phyloP scores from a whole-genome alignment of 768 basidiomycete species.

The Coprinopsis sp. region DNA sequence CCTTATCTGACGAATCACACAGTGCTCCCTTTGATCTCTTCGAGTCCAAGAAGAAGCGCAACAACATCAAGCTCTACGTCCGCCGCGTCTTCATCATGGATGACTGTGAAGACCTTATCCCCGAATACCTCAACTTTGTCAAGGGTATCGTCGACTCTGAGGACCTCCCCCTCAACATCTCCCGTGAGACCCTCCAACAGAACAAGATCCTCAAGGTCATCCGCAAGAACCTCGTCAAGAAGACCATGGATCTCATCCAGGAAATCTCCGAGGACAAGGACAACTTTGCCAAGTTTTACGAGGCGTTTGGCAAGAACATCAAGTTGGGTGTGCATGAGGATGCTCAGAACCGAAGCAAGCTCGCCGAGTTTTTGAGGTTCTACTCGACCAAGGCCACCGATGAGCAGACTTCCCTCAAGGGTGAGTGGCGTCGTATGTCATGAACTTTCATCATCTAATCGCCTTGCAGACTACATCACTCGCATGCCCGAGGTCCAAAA shows the following conservation, averaged over 20 bases:
- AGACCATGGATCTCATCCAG: slow-evolving; percentile 87
- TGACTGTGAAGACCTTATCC: slow-evolving; percentile 98
- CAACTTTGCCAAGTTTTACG: slow-evolving; percentile 95
- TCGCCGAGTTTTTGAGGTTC: slow-evolving; percentile 99
- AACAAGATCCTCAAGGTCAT: slow-evolving; percentile 99
- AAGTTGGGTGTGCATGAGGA: slow-evolving; percentile 99
- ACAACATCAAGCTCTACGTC: slow-evolving; percentile 99
- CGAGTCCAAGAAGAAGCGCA: slow-evolving; percentile 99
- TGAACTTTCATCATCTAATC: neutral
- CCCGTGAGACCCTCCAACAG: slow-evolving; percentile 98
- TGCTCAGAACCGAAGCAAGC: slow-evolving; percentile 97
- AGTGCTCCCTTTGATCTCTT: slow-evolving; percentile 99
- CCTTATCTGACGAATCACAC: slow-evolving; percentile 8
- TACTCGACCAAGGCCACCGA: slow-evolving; percentile 91
- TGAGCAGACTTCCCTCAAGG: slow-evolving; percentile 91
- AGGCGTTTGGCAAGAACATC: slow-evolving; percentile 98
- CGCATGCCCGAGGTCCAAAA: slow-evolving; percentile 99
- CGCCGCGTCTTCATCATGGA: slow-evolving; percentile 99
- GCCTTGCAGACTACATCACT: slow-evolving; percentile 84
- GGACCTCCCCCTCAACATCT: slow-evolving; percentile 99
- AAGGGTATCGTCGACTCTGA: slow-evolving; percentile 99
- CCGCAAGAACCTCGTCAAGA: slow-evolving; percentile 99
- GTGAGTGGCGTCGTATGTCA: slow-evolving; percentile 30
- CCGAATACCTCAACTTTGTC: slow-evolving; percentile 99
- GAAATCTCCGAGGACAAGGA: slow-evolving; percentile 99